phyloP scores from a whole-genome alignment of 2,329 filamentous ascomycete species.

The Diaporthe vaccinii region DNA sequence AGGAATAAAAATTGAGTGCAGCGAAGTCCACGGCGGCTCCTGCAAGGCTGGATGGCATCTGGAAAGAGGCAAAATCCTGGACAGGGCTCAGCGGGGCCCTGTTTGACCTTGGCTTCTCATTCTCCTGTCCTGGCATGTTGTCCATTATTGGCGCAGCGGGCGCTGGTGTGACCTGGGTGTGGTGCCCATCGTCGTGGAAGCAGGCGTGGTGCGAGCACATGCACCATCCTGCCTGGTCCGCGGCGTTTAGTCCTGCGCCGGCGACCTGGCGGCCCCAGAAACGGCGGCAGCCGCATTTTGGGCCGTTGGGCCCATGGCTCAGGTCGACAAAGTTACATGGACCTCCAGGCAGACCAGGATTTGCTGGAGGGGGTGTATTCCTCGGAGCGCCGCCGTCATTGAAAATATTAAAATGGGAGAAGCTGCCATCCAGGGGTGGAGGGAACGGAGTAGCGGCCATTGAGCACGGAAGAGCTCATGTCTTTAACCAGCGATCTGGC shows the following conservation, averaged over 20 bases:
- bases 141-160: conserved; percentile 28
- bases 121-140: conserved; percentile 59
- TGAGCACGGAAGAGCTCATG: conserved; percentile 54
- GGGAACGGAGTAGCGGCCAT: conserved; percentile 68
- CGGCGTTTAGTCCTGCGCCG: conserved; percentile 49
- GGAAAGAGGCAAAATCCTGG: conserved; percentile 58
- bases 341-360: conserved; percentile 61
- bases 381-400: conserved; percentile 55
- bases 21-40: conserved; percentile 59
- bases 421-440: conserved; percentile 56
- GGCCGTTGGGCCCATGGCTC: conserved; percentile 63
- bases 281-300: conserved; percentile 71
- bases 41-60: conserved; percentile 53
- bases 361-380: conserved; percentile 42
- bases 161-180: conserved; percentile 44
- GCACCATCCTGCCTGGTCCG: conserved; percentile 65
- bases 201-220: conserved; percentile 76
- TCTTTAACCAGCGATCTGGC: conserved; percentile 46
- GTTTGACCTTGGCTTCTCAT: conserved; percentile 62
- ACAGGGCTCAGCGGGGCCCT: conserved; percentile 67
- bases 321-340: conserved; percentile 71
- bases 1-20: conserved; percentile 50
- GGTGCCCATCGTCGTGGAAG: conserved; percentile 66
- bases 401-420: conserved; percentile 68
- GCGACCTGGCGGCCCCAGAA: conserved; percentile 66